Percentiles rank a stretch among this genome's conserved stretches.
These are phyloP conservation scores for Russula dissimulans DNA, from an alignment of 768 basidiomycete genomes.

Conservation along the genomic window DNA sequence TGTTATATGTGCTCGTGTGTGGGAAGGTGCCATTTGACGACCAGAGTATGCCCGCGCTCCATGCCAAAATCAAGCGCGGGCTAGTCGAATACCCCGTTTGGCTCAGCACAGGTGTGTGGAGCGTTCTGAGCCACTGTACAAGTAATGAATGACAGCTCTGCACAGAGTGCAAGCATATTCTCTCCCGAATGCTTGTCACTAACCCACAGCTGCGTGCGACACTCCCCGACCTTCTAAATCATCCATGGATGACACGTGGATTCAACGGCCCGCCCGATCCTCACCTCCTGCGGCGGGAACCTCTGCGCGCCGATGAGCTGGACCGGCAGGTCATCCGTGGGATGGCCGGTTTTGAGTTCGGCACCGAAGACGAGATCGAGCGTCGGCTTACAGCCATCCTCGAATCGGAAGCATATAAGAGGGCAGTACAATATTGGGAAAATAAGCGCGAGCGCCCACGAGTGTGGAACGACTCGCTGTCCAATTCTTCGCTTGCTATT, in stretches of 20 bases:
- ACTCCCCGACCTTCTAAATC: conserved; percentile 73
- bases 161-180: conserved; percentile 86
- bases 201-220: conserved; percentile 80
- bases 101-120: conserved; percentile 75
- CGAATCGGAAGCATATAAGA: conserved; percentile 65
- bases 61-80: conserved; percentile 98
- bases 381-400: conserved; percentile 61
- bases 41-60: conserved; percentile 97
- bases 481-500: conserved; percentile 61
- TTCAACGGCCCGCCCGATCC: conserved; percentile 71
- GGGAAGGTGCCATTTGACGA: conserved; percentile 99
- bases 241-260: conserved; percentile 91
- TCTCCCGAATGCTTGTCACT: conserved; percentile 94
- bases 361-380: conserved; percentile 79
- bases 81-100: conserved; percentile 96
- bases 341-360: conserved; percentile 98
- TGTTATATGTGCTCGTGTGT: conserved; percentile 94
- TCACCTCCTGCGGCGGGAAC: conserved; percentile 83
- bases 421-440: conserved; percentile 73
- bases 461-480: conserved; percentile 50
- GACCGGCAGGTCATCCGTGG: conserved; percentile 77
- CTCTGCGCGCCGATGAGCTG: conserved; percentile 80
- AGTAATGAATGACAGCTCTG: neutral
- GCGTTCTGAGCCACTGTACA: neutral
- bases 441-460: conserved; percentile 38